Percentiles rank a stretch among this genome's conserved stretches.
Conservation (phyloP, 2,329 filamentous ascomycete genomes). For the Claviceps quebecensis region DNA sequence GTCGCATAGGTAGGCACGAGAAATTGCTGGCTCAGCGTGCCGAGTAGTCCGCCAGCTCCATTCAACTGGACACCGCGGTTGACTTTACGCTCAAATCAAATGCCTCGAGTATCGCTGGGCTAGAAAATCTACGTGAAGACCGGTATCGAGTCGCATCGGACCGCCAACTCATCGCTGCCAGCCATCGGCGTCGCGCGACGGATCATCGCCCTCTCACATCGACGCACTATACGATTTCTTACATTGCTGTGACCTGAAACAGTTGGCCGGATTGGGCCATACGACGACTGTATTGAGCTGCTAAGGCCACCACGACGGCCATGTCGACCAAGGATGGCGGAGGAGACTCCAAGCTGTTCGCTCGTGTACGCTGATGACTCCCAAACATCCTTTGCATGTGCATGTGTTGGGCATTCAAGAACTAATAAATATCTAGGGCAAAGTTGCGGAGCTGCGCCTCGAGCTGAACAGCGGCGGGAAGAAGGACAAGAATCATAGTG, state of each 20-base stretch:
- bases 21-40: neutral
- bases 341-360: constrained; percentile 98
- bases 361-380: constrained; percentile 53
- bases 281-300: neutral
- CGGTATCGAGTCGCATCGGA: neutral
- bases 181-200: constrained; percentile 8
- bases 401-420: constrained; percentile 28
- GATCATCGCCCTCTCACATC: neutral
- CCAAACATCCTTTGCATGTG: constrained; percentile 29
- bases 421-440: constrained; percentile 66
- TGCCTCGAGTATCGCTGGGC: neutral
- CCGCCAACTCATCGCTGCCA: constrained; percentile 1
- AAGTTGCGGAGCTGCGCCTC: constrained; percentile 90
- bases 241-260: constrained; percentile 1
- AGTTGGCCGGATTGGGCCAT: neutral
- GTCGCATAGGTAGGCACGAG: neutral
- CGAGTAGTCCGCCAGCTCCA: neutral
- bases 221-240: neutral
- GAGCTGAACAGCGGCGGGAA: constrained; percentile 89
- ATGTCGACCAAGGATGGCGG: constrained; percentile 48
- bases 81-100: neutral
- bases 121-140: neutral
- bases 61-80: neutral
- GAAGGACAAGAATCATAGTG: constrained; percentile 92
- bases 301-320: constrained; percentile 13